These are phyloP conservation scores for Nymphaea colorata DNA, from an alignment of 164 flowering plant species.

Conservation along the genomic window DNA sequence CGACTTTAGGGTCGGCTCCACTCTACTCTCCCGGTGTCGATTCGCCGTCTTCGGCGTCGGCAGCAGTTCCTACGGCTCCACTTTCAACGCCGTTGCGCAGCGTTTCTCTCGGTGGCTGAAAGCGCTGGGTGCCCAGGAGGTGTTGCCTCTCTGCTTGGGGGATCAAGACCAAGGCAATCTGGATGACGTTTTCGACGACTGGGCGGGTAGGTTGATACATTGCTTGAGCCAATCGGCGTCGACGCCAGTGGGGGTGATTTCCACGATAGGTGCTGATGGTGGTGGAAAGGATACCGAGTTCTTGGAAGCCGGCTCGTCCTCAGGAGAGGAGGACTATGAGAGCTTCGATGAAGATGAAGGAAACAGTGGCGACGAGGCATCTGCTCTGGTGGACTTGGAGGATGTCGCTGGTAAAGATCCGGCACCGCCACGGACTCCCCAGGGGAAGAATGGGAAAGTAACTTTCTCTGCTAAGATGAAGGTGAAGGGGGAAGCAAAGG, in stretches of 20 bases:
- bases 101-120: constrained; percentile 38
- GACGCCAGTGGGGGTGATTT: constrained; percentile 20
- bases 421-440: constrained; percentile 29
- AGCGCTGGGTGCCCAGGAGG: constrained; percentile 61
- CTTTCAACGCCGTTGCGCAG: constrained; percentile 58
- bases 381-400: constrained; percentile 70
- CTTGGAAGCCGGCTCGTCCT: not conserved
- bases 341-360: constrained; percentile 20
- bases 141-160: constrained; percentile 47
- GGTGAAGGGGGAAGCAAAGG: not conserved
- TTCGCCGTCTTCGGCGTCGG: constrained; percentile 94
- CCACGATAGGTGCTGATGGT: constrained; percentile 14
- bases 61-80: constrained; percentile 56
- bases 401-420: constrained; percentile 93
- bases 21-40: constrained; percentile 42
- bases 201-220: constrained; percentile 46
- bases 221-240: constrained; percentile 3
- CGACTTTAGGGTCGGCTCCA: constrained; percentile 75
- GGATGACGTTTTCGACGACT: constrained; percentile 55
- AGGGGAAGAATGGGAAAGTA: constrained; percentile 4
- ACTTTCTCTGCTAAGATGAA: constrained; percentile 1
- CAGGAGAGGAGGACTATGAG: constrained; percentile 13
- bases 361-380: constrained; percentile 26
- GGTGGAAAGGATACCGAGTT: not conserved
- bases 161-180: constrained; percentile 73